Conservation (phyloP, 176 grass and related monocot species). For the Aechmea fasciata region DNA sequence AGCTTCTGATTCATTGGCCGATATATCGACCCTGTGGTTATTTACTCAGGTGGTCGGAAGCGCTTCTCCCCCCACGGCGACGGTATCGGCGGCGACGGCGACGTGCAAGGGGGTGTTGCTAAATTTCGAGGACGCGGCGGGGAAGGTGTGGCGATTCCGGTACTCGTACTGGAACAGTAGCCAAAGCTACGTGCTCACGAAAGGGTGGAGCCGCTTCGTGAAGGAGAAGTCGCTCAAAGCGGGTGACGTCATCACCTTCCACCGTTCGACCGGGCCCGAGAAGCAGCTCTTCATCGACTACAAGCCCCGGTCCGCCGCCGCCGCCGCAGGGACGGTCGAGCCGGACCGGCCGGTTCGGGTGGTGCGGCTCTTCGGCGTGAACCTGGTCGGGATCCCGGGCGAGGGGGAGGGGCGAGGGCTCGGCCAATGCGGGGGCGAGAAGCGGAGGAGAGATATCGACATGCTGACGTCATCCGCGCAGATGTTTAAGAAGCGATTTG, state of each 20-base stretch:
- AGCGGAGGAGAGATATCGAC: slow-evolving; percentile 31
- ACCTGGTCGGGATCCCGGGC: slow-evolving; percentile 27
- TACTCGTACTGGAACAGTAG: slow-evolving; percentile 99
- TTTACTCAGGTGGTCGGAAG: no score
- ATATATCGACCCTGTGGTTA: no score
- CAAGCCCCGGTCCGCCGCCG: slow-evolving; percentile 31
- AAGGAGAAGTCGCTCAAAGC: slow-evolving; percentile 75
- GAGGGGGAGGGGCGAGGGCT: neutral
- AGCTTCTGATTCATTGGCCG: no score
- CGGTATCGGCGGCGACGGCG: neutral
- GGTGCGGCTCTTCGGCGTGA: slow-evolving; percentile 67
- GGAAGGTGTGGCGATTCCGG: slow-evolving; percentile 84
- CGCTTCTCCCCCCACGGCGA: neutral
- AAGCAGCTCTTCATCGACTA: slow-evolving; percentile 74
- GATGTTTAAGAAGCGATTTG: slow-evolving; percentile 65
- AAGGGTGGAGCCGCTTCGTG: slow-evolving; percentile 91
- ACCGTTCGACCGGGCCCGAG: slow-evolving; percentile 21
- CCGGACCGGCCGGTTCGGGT: slow-evolving; percentile 2
- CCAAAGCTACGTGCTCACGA: slow-evolving; percentile 98
- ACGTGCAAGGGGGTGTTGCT: slow-evolving; percentile 69
- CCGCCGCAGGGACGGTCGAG: neutral
- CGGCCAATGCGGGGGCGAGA: slow-evolving; percentile 5
- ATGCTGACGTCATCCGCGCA: slow-evolving; percentile 10
- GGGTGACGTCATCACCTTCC: slow-evolving; percentile 72
- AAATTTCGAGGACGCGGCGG: slow-evolving; percentile 64